A percentile compares a stretch with the other conserved stretches of the same genome.
Evolutionary conservation across 441 rosid species (phyloP).

Genomic region (Syzygium malaccense): DNA sequence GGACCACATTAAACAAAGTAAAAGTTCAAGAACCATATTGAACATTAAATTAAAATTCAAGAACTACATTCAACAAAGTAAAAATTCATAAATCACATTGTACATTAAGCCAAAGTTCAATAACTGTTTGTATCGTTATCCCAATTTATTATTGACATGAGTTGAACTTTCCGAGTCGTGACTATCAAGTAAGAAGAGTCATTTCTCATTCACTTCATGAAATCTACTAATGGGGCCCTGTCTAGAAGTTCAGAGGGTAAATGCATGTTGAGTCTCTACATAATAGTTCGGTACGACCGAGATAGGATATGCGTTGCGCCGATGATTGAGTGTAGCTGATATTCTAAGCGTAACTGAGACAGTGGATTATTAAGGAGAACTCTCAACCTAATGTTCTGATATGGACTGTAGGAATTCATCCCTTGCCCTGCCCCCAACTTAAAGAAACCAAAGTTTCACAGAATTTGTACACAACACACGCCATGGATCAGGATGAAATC

Average conservation of each 20-base stretch:
- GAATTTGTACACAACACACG: not conserved
- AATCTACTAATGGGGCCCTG: not conserved
- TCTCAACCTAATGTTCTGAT: not conserved
- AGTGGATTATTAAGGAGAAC: not conserved
- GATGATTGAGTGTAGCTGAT: not conserved
- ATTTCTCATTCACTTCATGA: not conserved
- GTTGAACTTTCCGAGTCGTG: rapidly evolving
- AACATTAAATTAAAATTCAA: no score
- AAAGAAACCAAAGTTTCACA: not conserved
- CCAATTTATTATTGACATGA: not conserved
- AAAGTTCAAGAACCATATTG: no score
- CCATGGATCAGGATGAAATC: not conserved
- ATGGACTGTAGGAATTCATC: not conserved
- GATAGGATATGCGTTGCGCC: not conserved
- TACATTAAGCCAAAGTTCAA: no score
- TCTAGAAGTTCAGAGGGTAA: not conserved
- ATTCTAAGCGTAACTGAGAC: not conserved
- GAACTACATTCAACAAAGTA: no score
- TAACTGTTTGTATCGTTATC: rapidly evolving
- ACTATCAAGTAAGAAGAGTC: not conserved
- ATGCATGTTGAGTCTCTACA: not conserved
- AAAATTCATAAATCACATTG: no score
- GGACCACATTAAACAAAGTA: no score
- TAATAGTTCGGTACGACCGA: not conserved
- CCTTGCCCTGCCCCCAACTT: not conserved